Evolutionary conservation across 202 grass and related monocot species (phyloP).

Genomic region (Hordeum pubiflorum): DNA sequence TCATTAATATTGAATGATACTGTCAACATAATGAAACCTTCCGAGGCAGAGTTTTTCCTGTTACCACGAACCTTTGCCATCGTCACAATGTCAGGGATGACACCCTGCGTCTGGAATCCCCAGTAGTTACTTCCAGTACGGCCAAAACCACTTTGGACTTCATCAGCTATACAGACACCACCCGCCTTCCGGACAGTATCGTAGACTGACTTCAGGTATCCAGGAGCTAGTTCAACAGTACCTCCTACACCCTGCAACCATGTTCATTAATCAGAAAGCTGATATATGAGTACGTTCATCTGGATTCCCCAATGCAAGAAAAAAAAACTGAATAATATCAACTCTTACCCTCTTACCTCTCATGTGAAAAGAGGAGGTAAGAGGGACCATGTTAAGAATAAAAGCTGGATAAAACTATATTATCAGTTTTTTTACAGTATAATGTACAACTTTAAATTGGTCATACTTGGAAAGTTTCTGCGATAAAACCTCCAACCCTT

Average conservation of each 20-base stretch:
- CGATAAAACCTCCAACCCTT: conserved; percentile 93
- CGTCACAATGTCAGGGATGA: conserved; percentile 86
- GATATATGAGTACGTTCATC: neutral
- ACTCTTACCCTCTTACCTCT: too few species aligned
- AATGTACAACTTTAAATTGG: neutral
- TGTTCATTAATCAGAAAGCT: conserved; percentile 15
- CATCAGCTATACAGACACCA: conserved; percentile 96
- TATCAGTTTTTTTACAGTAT: neutral
- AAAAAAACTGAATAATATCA: too few species aligned
- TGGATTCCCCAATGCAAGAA: neutral
- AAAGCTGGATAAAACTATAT: neutral
- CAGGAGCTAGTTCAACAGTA: conserved; percentile 83
- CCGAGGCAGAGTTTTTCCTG: neutral
- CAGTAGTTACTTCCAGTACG: conserved; percentile 91
- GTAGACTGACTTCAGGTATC: conserved; percentile 78
- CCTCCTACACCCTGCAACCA: conserved; percentile 69
- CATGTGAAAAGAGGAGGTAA: too few species aligned
- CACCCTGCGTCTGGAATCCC: conserved; percentile 91
- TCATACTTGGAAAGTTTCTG: conserved; percentile 92
- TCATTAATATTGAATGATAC: neutral
- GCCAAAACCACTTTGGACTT: conserved; percentile 96
- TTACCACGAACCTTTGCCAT: conserved; percentile 71
- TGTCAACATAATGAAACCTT: neutral
- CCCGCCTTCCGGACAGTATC: conserved; percentile 72
- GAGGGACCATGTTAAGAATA: too few species aligned